Percentiles rank a stretch among this genome's conserved stretches.
phyloP scores from a whole-genome alignment of 768 basidiomycete species.

The Asterophora lycoperdoides region DNA sequence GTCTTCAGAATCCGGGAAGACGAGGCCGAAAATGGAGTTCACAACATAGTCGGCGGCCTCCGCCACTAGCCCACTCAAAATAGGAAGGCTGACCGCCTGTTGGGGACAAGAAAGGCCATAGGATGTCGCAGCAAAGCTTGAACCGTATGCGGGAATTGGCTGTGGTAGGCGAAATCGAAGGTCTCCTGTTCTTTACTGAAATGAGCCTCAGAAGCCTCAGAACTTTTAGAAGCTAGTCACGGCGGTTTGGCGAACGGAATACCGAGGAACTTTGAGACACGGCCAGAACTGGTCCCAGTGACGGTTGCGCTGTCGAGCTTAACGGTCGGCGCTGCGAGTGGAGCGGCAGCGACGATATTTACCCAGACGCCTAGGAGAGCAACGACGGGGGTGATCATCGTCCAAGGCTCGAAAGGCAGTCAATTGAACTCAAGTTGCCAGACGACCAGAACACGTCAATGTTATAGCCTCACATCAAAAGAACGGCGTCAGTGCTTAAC shows the following conservation, averaged over 20 bases:
- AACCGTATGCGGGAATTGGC: constrained; percentile 31
- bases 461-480: not conserved
- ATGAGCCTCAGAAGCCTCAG: not conserved
- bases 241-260: constrained; percentile 55
- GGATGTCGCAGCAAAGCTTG: constrained; percentile 32
- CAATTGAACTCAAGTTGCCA: not conserved
- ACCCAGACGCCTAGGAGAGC: not conserved
- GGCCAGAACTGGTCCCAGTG: constrained; percentile 33
- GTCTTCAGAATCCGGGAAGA: constrained; percentile 39
- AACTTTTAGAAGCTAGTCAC: constrained; percentile 28
- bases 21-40: constrained; percentile 24
- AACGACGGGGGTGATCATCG: not conserved
- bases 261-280: constrained; percentile 40
- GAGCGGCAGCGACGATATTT: constrained; percentile 13
- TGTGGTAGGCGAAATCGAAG: constrained; percentile 41
- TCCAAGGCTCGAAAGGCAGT: not conserved
- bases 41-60: constrained; percentile 31
- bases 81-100: constrained; percentile 33
- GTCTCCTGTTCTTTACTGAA: constrained; percentile 27
- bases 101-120: constrained; percentile 47
- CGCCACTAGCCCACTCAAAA: constrained; percentile 30
- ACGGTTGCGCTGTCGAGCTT: constrained; percentile 42
- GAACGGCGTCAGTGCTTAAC: too few species aligned
- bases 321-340: constrained; percentile 30
- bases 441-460: not conserved